Evolutionary conservation across 129 eudicot genomes (phyloP).

Genomic region (Lactuca sativa): DNA sequence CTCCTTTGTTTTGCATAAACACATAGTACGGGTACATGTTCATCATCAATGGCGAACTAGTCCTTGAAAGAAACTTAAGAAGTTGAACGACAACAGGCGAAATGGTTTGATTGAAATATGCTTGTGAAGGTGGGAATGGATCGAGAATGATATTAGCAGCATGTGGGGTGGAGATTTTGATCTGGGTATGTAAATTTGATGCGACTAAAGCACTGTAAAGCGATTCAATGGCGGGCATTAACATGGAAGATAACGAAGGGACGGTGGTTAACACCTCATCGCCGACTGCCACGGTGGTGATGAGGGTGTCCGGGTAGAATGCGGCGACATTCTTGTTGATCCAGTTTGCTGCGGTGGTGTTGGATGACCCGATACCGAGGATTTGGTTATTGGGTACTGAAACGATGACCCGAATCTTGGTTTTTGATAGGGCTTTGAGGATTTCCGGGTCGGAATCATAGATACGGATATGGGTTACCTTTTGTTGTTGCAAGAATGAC

Average conservation of each 20-base stretch:
- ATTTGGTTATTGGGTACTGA: conserved; percentile 88
- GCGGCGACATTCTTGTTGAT: conserved; percentile 73
- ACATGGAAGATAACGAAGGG: conserved; percentile 62
- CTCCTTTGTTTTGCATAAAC: conserved; percentile 94
- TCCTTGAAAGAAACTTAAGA: conserved; percentile 65
- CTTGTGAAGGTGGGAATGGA: conserved; percentile 96
- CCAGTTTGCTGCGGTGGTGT: conserved; percentile 93
- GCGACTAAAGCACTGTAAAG: conserved; percentile 86
- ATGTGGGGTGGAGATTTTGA: conserved; percentile 86
- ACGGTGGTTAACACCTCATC: conserved; percentile 80
- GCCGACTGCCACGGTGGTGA: conserved; percentile 76
- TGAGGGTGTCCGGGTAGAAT: conserved; percentile 67
- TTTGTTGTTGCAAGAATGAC: conserved; percentile 63
- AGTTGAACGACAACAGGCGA: conserved; percentile 54
- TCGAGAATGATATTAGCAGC: conserved; percentile 79
- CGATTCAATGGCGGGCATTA: conserved; percentile 84
- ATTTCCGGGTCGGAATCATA: conserved; percentile 76
- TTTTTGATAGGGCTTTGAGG: conserved; percentile 74
- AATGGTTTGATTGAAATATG: conserved; percentile 81
- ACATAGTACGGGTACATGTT: conserved; percentile 94
- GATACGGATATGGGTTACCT: conserved; percentile 79
- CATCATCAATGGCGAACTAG: conserved; percentile 89
- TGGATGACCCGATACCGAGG: conserved; percentile 82
- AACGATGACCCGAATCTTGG: conserved; percentile 78
- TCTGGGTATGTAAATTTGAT: conserved; percentile 71